Base-by-base conservation (phyloP, 2,329 filamentous ascomycete genomes). In the Sclerotinia borealis region DNA sequence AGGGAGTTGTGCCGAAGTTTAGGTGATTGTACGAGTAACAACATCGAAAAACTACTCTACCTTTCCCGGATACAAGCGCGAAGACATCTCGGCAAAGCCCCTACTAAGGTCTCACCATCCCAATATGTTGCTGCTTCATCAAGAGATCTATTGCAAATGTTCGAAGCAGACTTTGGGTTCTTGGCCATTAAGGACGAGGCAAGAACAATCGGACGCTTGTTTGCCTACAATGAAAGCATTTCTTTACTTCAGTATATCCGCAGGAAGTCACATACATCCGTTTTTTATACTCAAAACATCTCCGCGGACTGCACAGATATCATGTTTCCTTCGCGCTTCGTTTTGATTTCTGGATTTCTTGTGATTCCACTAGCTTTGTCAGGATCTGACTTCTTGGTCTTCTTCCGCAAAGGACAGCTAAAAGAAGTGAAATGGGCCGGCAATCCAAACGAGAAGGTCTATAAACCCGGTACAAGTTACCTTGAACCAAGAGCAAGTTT, bases 351-450 rank as follows among this genome's bases (percentile, higher is more conserved):
- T 0, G 92, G 92, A 0, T 76, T 96, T 54, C 78, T 96, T 0
- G 87, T 96, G 61, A 91, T 96, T 0, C 92, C 92, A 0, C 77
- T 96, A 2, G 93, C 90, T n/a, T 80, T 85, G 0, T 85, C 85
- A 2, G 92, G 92, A 1, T 80, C 80, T 37, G 92, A 96, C 70
- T 96, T 96, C 70, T 96, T 96, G 50, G 90, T 92, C 0, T 96
- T 96, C 73, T 96, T 96, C 77, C 85, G 92, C 17, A 88, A 83
- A 68, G 87, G 88, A 0, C 90, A 93, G 70, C 73, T 85, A 31
- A 89, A 83, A 71, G 88, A 92, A 76, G 91, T 90, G 19, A 93
- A 88, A 74, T 68, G 88, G 92, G 92, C 90, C 1, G 92, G 87
- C 4, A 96, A 92, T 70, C 91, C 91, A 0, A 93, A 95, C 70